phyloP scores from a whole-genome alignment of 2,329 filamentous ascomycete species.

The Xylaria polymorpha region DNA sequence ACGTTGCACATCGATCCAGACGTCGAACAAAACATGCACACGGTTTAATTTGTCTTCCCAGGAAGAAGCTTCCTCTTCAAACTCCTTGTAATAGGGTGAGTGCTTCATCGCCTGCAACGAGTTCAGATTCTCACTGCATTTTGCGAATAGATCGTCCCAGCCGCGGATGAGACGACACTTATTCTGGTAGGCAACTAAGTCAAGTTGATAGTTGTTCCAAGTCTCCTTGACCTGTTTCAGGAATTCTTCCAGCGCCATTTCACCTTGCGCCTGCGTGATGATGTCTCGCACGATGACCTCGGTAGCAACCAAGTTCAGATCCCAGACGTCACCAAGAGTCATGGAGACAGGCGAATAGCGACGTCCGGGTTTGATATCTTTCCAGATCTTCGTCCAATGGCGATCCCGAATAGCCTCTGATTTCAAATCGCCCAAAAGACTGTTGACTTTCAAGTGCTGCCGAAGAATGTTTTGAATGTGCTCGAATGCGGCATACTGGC shows the following conservation, averaged over 20 bases:
- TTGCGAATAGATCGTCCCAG: constrained; percentile 98
- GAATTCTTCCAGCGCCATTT: constrained; percentile 98
- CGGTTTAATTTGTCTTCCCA: constrained; percentile 99
- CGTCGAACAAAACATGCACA: constrained; percentile 96
- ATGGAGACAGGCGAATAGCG: constrained; percentile 94
- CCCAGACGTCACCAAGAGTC: constrained; percentile 99
- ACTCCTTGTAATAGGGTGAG: constrained; percentile 99
- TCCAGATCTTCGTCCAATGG: constrained; percentile 98
- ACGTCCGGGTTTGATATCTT: constrained; percentile 90
- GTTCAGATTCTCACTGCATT: constrained; percentile 98
- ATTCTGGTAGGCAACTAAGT: constrained; percentile 96
- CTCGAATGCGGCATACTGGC: constrained; percentile 99
- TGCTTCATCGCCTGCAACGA: constrained; percentile 98
- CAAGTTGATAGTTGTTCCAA: constrained; percentile 94
- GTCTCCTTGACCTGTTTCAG: constrained; percentile 95
- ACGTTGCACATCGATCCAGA: constrained; percentile 99
- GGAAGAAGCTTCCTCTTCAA: constrained; percentile 93
- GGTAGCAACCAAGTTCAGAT: constrained; percentile 88
- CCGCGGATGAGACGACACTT: constrained; percentile 97
- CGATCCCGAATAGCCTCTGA: constrained; percentile 96
- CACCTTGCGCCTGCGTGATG: constrained; percentile 93
- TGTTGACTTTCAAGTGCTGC: constrained; percentile 90
- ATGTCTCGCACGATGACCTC: constrained; percentile 92
- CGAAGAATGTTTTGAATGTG: constrained; percentile 94
- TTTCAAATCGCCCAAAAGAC: constrained; percentile 88